A percentile compares a stretch with the other conserved stretches of the same genome.
phyloP scores from a whole-genome alignment of 176 grass and related monocot genomes.

The Lolium multiflorum region DNA sequence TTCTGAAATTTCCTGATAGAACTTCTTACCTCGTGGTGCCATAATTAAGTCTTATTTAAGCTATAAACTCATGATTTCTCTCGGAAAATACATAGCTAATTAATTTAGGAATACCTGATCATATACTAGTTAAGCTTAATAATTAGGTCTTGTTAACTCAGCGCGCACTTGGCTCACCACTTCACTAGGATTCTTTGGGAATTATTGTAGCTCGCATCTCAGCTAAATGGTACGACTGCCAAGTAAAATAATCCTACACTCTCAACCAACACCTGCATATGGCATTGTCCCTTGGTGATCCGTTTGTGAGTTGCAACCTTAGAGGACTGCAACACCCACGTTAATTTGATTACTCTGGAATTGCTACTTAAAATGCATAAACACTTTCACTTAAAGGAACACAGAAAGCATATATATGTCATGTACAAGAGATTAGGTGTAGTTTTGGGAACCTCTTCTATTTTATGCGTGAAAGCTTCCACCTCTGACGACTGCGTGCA shows the following conservation, averaged over 20 bases:
- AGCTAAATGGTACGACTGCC: slow-evolving; percentile 10
- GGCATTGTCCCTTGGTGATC: slow-evolving; percentile 29
- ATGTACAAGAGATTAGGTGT: background rate
- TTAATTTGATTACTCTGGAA: slow-evolving; percentile 36
- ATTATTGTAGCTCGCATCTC: slow-evolving; percentile 19
- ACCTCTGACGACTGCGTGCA: background rate
- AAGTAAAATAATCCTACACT: slow-evolving; percentile 36
- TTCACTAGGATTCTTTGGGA: slow-evolving; percentile 53
- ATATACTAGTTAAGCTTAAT: too few species aligned
- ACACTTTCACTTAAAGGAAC: slow-evolving; percentile 13
- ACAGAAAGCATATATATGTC: background rate
- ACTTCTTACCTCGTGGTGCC: too few species aligned
- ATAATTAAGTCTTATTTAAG: too few species aligned
- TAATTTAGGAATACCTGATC: too few species aligned
- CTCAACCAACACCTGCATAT: slow-evolving; percentile 49
- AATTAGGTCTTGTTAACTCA: too few species aligned
- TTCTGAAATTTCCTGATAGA: too few species aligned
- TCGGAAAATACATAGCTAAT: too few species aligned
- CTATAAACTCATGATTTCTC: too few species aligned
- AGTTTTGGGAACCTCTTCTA: too few species aligned
- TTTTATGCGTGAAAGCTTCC: background rate
- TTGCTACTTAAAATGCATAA: slow-evolving; percentile 7
- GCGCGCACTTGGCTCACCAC: background rate
- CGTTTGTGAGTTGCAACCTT: slow-evolving; percentile 6
- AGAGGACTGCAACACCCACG: background rate